Evolutionary conservation across 2,329 filamentous ascomycete genomes (phyloP), one percentile per base, ranked within the genome.

Genomic region (Didymella arachidicola): DNA sequence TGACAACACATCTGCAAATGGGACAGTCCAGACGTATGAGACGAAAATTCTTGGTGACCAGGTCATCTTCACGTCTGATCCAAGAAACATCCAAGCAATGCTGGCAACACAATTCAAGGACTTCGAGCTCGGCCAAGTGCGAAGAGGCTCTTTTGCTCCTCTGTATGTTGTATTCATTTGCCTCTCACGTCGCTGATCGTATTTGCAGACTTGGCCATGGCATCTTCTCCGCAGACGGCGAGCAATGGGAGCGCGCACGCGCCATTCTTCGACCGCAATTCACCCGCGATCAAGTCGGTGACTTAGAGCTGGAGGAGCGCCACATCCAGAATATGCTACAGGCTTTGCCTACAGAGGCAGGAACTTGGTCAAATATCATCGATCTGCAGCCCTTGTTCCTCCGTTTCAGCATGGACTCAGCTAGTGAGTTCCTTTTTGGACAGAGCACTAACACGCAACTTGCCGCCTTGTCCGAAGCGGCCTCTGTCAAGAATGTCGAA

Each of bases 51-150:
- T 54, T 2, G 52, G 52, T 1, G 52, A 48, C 44, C 30, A 47
- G 26, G 52, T 42, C 11, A 47, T 56, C 29, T 59, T 64, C 22
- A 81, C 79, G 0, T 67, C 66, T 7, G 79, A 81, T 49, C 79
- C 79, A 0, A 75, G 78, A 62, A 81, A 80, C 47, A 66, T 81
- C 19, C 78, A 81, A 62, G 65, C 72, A 5, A 74, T 81, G 38
- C 73, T 80, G 29, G 76, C 77, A 11, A 68, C 74, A 0, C 71
- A 79, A 18, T 78, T 78, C 58, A 79, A 79, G 61, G 79, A 80
- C 44, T 81, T 49, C 16, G 53, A 50, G 22, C 53, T 56, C 12
- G 53, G 53, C 7, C 43, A 56, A 34, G 46, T 56, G n/a, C 19
- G 53, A 12, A 50, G 32, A 22, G 53, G 53, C 2, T 49, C 39